Percentiles rank a stretch among this genome's conserved stretches.
Evolutionary conservation across 371 early-diverging fungal genomes (phyloP).

Genomic region (Mucor velutinosus): DNA sequence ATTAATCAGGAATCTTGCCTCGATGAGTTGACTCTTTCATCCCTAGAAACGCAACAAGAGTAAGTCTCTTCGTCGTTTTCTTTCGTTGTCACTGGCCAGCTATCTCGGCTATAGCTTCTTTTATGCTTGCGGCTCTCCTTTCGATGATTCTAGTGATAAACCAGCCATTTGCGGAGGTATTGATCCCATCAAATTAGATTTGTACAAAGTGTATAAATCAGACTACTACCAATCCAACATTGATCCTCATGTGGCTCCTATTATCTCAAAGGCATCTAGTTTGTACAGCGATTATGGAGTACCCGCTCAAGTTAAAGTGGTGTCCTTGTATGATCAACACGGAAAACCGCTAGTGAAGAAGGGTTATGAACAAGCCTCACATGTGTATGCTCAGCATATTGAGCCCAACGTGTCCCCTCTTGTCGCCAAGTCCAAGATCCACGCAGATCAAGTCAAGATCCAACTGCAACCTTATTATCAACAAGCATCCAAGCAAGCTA

Average conservation of each 20-base stretch:
- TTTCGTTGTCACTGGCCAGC: constrained; percentile 9
- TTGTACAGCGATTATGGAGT: constrained; percentile 7
- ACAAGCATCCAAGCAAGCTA: not conserved
- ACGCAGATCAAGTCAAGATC: not conserved
- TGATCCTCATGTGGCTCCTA: constrained; percentile 6
- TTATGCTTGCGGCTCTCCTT: constrained; percentile 14
- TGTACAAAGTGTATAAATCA: constrained; percentile 3
- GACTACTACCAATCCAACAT: constrained; percentile 5
- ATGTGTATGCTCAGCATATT: not conserved
- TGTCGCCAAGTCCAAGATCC: not conserved
- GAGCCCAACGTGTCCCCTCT: not conserved
- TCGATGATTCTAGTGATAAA: constrained; percentile 2
- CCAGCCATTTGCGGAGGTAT: constrained; percentile 13
- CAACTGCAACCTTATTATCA: not conserved
- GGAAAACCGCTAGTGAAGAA: constrained; percentile 1
- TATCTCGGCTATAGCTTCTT: constrained; percentile 10
- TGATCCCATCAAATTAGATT: constrained; percentile 14
- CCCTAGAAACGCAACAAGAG: not conserved
- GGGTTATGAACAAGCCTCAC: not conserved
- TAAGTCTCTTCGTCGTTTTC: not conserved
- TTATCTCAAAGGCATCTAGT: not conserved
- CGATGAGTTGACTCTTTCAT: too few relatives aligned
- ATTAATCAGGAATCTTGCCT: not conserved
- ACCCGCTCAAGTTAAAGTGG: not conserved
- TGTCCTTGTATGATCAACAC: not conserved